Evolutionary conservation across 805 yeast species (phyloP).

Genomic region (Candida schatavii): DNA sequence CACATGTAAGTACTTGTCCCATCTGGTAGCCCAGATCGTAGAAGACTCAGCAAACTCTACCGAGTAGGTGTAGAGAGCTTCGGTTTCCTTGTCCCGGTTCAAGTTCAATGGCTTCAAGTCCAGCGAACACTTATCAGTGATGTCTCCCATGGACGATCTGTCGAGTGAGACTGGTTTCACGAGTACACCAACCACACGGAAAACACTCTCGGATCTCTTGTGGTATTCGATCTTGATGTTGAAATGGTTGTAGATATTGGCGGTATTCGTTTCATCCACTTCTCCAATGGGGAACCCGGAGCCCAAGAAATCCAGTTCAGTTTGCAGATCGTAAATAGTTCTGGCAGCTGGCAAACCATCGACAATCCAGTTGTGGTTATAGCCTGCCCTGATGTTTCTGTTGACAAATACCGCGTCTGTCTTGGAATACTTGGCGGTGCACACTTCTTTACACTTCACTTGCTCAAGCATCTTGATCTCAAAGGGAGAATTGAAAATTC

Average conservation of each 20-base stretch:
- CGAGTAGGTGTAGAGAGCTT: conserved; percentile 81
- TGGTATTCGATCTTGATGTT: conserved; percentile 82
- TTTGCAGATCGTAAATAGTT: conserved; percentile 51
- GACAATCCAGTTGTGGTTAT: conserved; percentile 85
- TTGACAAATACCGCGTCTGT: conserved; percentile 74
- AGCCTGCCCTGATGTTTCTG: conserved; percentile 76
- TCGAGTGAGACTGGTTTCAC: conserved; percentile 65
- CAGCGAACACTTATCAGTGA: conserved; percentile 28
- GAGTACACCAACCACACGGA: conserved; percentile 87
- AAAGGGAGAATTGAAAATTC: conserved; percentile 91
- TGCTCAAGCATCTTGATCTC: conserved; percentile 74
- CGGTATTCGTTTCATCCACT: conserved; percentile 53
- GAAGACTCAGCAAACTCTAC: conserved; percentile 67
- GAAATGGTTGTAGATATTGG: conserved; percentile 77
- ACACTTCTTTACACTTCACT: conserved; percentile 63
- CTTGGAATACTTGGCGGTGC: conserved; percentile 58
- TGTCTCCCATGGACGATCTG: conserved; percentile 24
- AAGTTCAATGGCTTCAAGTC: conserved; percentile 45
- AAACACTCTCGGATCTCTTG: conserved; percentile 59
- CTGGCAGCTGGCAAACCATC: conserved; percentile 95
- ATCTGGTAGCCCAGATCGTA: conserved; percentile 95
- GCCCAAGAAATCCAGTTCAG: conserved; percentile 64
- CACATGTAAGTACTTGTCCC: conserved; percentile 94
- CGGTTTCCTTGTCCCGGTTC: conserved; percentile 46
- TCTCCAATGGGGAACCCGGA: conserved; percentile 80